Conservation (phyloP, 179 eudicot species). For the Vitellaria paradoxa region DNA sequence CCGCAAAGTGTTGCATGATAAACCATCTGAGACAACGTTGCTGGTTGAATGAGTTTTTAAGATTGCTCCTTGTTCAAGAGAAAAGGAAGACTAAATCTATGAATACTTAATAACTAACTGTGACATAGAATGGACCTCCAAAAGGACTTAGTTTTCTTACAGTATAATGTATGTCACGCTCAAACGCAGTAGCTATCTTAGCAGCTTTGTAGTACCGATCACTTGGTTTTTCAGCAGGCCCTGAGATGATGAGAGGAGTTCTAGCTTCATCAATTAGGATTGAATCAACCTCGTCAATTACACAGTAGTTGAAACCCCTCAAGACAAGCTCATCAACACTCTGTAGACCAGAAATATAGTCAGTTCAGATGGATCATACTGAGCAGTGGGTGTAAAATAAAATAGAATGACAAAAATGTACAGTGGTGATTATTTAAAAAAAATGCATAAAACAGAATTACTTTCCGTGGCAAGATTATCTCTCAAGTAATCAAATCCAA, state of each 20-base stretch:
- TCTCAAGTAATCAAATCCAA: conserved; percentile 97
- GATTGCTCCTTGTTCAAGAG: conserved; percentile 8
- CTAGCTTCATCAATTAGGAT: conserved; percentile 99
- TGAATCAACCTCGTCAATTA: conserved; percentile 99
- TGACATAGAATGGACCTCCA: not conserved
- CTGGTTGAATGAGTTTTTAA: not conserved
- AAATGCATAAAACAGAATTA: conserved; percentile 28
- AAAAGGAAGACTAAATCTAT: not conserved
- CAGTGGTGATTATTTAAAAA: not conserved
- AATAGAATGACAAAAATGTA: not conserved
- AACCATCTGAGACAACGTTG: conserved; percentile 8
- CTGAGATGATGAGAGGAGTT: conserved; percentile 97
- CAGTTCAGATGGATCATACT: conserved; percentile 15
- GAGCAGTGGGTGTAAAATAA: conserved; percentile 12
- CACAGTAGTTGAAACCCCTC: conserved; percentile 85
- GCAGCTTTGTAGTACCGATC: conserved; percentile 98
- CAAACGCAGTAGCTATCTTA: conserved; percentile 91
- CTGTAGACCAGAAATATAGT: conserved; percentile 51
- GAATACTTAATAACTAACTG: not conserved
- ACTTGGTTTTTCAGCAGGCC: conserved; percentile 98
- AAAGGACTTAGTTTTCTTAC: not conserved
- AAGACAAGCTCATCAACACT: conserved; percentile 89
- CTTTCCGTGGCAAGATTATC: conserved; percentile 99
- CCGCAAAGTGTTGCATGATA: not conserved
- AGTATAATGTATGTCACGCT: conserved; percentile 67